phyloP scores from a whole-genome alignment of 1,284 basidiomycete genomes.

The Agaricales sp. region DNA sequence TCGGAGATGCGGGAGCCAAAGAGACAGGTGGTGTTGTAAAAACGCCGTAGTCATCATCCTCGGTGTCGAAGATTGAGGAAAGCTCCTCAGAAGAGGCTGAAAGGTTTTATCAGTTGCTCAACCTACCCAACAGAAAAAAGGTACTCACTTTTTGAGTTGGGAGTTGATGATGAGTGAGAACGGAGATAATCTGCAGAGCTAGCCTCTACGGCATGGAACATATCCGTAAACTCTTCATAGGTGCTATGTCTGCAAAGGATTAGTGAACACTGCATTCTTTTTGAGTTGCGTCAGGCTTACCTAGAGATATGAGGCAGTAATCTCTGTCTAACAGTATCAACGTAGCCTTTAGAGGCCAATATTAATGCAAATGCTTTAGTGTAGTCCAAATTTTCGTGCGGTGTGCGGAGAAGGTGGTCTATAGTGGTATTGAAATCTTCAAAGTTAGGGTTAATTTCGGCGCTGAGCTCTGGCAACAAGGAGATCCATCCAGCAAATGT shows the following conservation, averaged over 20 bases:
- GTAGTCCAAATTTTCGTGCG: not conserved
- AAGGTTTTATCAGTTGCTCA: no score
- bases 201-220: not conserved
- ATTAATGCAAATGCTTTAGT: not conserved
- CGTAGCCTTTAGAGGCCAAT: not conserved
- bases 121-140: no score
- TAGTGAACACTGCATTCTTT: not conserved
- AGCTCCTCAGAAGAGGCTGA: not conserved
- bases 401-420: not conserved
- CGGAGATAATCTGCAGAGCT: not conserved
- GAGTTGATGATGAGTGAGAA: no score
- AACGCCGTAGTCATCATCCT: not conserved
- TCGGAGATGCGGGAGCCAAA: not conserved
- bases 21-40: no score
- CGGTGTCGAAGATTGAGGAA: not conserved
- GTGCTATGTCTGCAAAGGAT: not conserved
- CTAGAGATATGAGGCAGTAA: not conserved
- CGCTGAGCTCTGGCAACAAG: not conserved
- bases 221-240: not conserved
- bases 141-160: no score
- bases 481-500: not conserved
- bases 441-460: not conserved
- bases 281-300: not conserved
- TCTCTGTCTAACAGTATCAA: not conserved
- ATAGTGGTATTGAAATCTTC: not conserved